Evolutionary conservation across 192 early-diverging fungal species (phyloP).

Genomic region (Rhizophagus prolifer): DNA sequence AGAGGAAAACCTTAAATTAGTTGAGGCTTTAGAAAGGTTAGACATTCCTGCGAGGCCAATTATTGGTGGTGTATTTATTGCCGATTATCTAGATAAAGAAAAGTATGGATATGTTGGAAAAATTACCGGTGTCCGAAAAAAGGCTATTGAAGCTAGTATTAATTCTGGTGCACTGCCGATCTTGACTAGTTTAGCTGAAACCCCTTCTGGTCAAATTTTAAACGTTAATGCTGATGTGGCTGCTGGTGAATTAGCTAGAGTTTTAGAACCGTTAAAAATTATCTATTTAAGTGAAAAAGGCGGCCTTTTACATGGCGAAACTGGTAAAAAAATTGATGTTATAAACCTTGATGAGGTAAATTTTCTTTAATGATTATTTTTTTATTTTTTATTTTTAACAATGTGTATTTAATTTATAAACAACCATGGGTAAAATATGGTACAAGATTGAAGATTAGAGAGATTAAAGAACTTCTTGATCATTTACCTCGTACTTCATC

Average conservation of each 20-base stretch:
- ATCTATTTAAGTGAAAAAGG: constrained; percentile 99
- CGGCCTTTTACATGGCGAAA: constrained; percentile 90
- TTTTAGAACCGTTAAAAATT: constrained; percentile 96
- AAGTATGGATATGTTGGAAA: constrained; percentile 94
- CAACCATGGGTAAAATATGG: constrained; percentile 98
- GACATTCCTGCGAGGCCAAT: constrained; percentile 97
- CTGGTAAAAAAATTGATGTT: constrained; percentile 93
- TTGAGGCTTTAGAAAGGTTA: constrained; percentile 92
- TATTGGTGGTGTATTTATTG: constrained; percentile 92
- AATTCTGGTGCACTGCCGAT: constrained; percentile 94
- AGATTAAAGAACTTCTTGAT: constrained; percentile 97
- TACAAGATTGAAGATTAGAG: constrained; percentile 95
- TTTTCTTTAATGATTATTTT: neutral
- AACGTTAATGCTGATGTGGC: constrained; percentile 99
- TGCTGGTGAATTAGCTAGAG: constrained; percentile 93
- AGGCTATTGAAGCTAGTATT: constrained; percentile 89
- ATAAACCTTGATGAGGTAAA: constrained; percentile 96
- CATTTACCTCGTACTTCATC: constrained; percentile 95
- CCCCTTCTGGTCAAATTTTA: constrained; percentile 92
- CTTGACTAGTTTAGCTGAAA: constrained; percentile 93
- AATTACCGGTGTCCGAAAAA: constrained; percentile 89
- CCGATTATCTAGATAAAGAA: constrained; percentile 94
- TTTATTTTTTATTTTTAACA: constrained; percentile 11
- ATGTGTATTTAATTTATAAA: constrained; percentile 34
- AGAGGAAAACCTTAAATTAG: constrained; percentile 94